A percentile compares a stretch with the other conserved stretches of the same genome.
Conservation (phyloP, 805 yeast genomes). For the Yamadazyma paraphyllophila region DNA sequence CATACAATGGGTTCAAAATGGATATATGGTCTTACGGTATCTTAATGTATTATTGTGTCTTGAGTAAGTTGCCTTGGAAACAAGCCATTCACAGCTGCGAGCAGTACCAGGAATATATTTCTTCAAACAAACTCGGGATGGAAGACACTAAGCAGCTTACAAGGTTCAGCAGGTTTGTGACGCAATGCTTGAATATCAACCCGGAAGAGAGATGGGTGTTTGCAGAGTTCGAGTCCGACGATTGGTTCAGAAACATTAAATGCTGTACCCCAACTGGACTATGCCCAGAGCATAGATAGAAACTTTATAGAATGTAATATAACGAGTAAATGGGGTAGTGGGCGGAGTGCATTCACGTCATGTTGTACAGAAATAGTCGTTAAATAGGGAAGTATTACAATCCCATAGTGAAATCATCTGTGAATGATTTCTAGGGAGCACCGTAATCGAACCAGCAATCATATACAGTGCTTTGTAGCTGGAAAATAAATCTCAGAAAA, state of each 20-base stretch:
- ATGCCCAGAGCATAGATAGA: too few relatives aligned
- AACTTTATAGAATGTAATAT: too few relatives aligned
- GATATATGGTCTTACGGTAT: conserved; percentile 56
- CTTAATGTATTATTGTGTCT: conserved; percentile 31
- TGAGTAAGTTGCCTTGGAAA: conserved; percentile 47
- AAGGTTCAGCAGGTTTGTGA: neutral
- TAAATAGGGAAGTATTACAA: too few relatives aligned
- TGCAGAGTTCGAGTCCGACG: neutral
- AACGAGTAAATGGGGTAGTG: too few relatives aligned
- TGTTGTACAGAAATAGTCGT: too few relatives aligned
- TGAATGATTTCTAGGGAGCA: too few relatives aligned
- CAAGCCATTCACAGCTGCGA: conserved; percentile 25
- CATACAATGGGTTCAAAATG: conserved; percentile 39
- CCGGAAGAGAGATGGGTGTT: conserved; percentile 6
- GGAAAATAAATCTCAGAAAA: too few relatives aligned
- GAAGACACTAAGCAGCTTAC: neutral
- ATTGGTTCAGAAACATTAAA: conserved; percentile 8
- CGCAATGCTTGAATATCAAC: neutral
- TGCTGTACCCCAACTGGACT: conserved; percentile 1
- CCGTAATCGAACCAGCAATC: too few relatives aligned
- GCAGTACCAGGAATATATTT: neutral
- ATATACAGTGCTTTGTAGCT: too few relatives aligned
- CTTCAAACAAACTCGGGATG: neutral
- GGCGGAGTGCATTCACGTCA: too few relatives aligned
- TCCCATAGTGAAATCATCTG: too few relatives aligned